Base-by-base conservation (phyloP, 768 basidiomycete genomes). In the Lactarius vividus region DNA sequence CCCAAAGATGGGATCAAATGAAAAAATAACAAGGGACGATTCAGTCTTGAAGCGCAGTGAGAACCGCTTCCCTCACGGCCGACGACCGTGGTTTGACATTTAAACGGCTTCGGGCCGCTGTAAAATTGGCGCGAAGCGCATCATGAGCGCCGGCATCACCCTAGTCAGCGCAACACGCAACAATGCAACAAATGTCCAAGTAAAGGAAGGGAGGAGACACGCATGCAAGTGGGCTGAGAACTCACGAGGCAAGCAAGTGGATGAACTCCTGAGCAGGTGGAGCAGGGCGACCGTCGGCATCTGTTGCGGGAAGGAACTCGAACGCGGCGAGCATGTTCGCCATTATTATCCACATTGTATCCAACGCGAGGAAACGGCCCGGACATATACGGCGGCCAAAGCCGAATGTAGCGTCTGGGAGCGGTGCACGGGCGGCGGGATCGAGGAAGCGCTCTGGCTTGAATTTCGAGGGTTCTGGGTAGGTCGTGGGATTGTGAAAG, bases 361-460 rank as follows among this genome's bases (percentile, higher is more conserved):
- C 35, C 26, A 31, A 54, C 20, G 68, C 65, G 39, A 62, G 54
- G 37, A n/a, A n/a, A 15, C 52, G 59, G 39, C 68, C 68, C 5
- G 65, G 65, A 20, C 64, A 66, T 31, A 15, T 6, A 15, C 65
- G 68, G 8, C 61, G 55, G 9, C 65, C 65, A 35, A 62, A 69
- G 18, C 68, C 68, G 35, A 62, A 66, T 4, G 33, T 26, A 9
- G 26, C 39, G 13, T 62, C 61, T 4, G 61, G 60, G 13, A 42
- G 44, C 6, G 60, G 56, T 16, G 46, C 46, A 0, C 46, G 61
- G 26, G 64, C 46, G 40, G 37, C 33, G n/a, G 66, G 52, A 11
- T 28, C 53, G 4, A 67, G 46, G 65, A 66, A 66, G 29, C 62
- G 65, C 46, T 63, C 65, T 4, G 65, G 65, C 9, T 39, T 46